Evolutionary conservation across 2,329 filamentous ascomycete species (phyloP).

Genomic region (Colletotrichum tabaci): DNA sequence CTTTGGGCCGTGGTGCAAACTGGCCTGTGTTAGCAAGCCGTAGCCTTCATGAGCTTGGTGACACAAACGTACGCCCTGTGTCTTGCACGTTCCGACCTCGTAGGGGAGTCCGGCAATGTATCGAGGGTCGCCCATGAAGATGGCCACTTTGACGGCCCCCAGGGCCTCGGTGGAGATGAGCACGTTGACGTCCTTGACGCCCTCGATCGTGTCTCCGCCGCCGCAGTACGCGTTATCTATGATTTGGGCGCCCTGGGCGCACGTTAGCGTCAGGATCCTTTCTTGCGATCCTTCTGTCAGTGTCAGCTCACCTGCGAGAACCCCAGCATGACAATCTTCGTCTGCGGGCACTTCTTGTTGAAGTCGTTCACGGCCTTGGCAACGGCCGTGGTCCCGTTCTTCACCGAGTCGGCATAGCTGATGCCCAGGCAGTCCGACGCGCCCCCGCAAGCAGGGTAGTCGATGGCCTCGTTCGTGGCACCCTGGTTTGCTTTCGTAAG

Average conservation of each 20-base stretch:
- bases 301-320: slow-evolving; percentile 69
- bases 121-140: slow-evolving; percentile 76
- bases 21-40: slow-evolving; percentile 45
- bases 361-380: slow-evolving; percentile 72
- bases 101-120: slow-evolving; percentile 69
- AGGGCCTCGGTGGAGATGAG: slow-evolving; percentile 63
- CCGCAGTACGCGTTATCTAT: slow-evolving; percentile 76
- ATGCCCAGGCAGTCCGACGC: slow-evolving; percentile 70
- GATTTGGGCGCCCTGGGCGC: slow-evolving; percentile 70
- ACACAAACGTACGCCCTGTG: slow-evolving; percentile 65
- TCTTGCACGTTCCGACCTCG: slow-evolving; percentile 71
- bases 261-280: neutral
- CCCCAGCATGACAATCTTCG: slow-evolving; percentile 72
- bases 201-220: slow-evolving; percentile 65
- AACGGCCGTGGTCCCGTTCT: slow-evolving; percentile 71
- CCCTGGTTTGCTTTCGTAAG: slow-evolving; percentile 64
- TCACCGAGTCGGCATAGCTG: slow-evolving; percentile 72
- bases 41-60: too few species aligned
- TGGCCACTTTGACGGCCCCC: slow-evolving; percentile 72
- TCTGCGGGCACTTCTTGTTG: slow-evolving; percentile 68
- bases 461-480: slow-evolving; percentile 68
- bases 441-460: slow-evolving; percentile 75
- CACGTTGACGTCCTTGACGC: slow-evolving; percentile 59
- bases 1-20: slow-evolving; percentile 70
- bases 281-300: neutral